Base-by-base conservation (phyloP, 2,329 filamentous ascomycete species). In the Hirsutella minnesotensis region DNA sequence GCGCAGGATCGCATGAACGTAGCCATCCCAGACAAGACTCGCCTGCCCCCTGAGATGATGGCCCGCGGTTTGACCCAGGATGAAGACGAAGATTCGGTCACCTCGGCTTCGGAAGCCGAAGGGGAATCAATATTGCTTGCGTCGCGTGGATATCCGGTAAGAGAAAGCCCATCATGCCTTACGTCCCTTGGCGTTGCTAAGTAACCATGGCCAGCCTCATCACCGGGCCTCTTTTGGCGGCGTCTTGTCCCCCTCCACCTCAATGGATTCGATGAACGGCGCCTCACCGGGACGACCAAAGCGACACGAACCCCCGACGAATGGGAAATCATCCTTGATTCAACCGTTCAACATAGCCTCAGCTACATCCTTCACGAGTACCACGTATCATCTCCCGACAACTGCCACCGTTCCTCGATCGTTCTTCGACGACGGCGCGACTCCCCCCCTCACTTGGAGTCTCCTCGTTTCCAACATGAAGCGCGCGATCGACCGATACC, bases 401-500 rank as follows among this genome's bases (percentile, higher is more conserved):
- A 73, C 74, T 27, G 70, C 75, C 19, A 73, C 71, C 5, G 77
- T 88, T 46, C 84, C 87, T 29, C 80, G 81, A 46, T 87, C 85
- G 40, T 94, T 95, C 65, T 92, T 95, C 55, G 89, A 96, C 52
- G 88, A 95, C 58, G 81, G 82, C n/a, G 77, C 79, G 39, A 79
- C 81, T 3, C 75, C 85, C 9, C 81, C 86, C 7, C 68, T 95
- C 39, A 94, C 87, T 10, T 98, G 92, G 92, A 86, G 83, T 53
- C 73, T 83, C 18, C 77, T 98, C 42, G 82, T 96, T 5, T 81
- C 89, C 45, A 94, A 95, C 56, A 96, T 96, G 86, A 87, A 86
- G 54, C 76, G 79, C 51, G 86, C 90, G 2, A 83, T 98, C 46
- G 88, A 95, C 53, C 77, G 82, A 44, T 98, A 96, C 62, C 79